Evolutionary conservation across 768 basidiomycete genomes (phyloP), one percentile per base, ranked within the genome.

Genomic region (Cystobasidium onofrii): DNA sequence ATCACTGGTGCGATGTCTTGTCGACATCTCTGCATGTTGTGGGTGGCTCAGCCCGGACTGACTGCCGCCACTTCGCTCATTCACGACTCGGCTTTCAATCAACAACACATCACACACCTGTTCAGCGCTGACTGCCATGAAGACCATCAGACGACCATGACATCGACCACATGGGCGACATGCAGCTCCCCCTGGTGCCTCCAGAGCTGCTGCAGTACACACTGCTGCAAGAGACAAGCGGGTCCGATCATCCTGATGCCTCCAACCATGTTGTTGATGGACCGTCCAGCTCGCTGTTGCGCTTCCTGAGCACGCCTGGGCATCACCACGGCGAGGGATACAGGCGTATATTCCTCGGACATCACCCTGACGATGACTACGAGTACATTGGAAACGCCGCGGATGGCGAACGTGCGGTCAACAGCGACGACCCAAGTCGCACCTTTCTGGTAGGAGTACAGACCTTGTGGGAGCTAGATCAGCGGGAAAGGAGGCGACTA

Each of bases 131-230:
- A n/a, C n/a, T n/a, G n/a, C 20, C 46, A 50, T 50, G 46, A 20
- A 17, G 46, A 50, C n/a, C 3, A 3, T 12, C 18, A 20, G 4
- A n/a, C 46, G 6, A 50, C 46, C 9, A 50, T 50, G 46, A 50
- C 46, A 7, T 50, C 46, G 18, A 50, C 10, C 15, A 12, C 46
- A 50, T n/a, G 46, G n/a, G 46, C 33, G 29, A 34, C 57, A 60
- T 29, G 25, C 25, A 29, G 25, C 57, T 7, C 34, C 63, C 63
- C n/a, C 33, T 64, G 31, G 36, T 64, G 27, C 63, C 63, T 36
- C 63, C 39, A 20, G 63, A 64, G 63, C 44, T 64, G 39, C 63
- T 64, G 39, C 39, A 64, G 27, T 46, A 64, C 63, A 41, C 63
- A n/a, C 44, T 64, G 31, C 20, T 41, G 23, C 66, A 54, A 13